Percentiles rank a stretch among this genome's conserved stretches.
These are phyloP conservation scores for Eleusine indica DNA, from an alignment of 176 grass and related monocot species.

Conservation along the genomic window DNA sequence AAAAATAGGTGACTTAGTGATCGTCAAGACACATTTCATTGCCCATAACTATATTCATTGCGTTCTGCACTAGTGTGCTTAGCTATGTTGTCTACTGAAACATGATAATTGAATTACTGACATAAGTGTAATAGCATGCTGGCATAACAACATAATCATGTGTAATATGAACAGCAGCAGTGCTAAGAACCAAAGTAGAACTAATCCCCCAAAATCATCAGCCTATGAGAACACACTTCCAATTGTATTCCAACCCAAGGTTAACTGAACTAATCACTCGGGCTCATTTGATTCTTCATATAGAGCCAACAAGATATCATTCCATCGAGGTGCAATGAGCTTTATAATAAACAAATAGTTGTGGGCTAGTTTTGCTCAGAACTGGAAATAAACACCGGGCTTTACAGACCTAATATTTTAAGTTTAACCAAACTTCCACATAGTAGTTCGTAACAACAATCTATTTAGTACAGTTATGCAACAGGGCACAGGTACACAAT, in stretches of 20 bases:
- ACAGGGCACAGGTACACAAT: background rate
- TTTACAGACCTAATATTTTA: background rate
- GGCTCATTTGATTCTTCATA: background rate
- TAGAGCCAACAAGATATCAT: background rate
- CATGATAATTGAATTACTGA: background rate
- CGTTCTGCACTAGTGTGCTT: background rate
- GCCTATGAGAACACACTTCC: background rate
- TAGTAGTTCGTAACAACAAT: background rate
- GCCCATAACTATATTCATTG: background rate
- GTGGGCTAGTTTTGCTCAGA: background rate
- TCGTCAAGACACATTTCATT: background rate
- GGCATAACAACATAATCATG: background rate
- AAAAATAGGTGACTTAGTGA: constrained; percentile 32
- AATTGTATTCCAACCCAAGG: background rate
- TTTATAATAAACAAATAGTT: background rate
- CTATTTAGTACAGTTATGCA: background rate
- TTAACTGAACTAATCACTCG: background rate
- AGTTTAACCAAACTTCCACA: background rate
- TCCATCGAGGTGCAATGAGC: background rate
- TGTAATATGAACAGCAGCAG: background rate
- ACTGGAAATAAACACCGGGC: background rate
- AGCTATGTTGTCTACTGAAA: background rate
- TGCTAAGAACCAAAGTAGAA: background rate
- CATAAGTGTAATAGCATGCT: background rate
- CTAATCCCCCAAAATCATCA: background rate